Base-by-base conservation (phyloP, 78 protist genomes). In the Emiliania huxleyi region DNA sequence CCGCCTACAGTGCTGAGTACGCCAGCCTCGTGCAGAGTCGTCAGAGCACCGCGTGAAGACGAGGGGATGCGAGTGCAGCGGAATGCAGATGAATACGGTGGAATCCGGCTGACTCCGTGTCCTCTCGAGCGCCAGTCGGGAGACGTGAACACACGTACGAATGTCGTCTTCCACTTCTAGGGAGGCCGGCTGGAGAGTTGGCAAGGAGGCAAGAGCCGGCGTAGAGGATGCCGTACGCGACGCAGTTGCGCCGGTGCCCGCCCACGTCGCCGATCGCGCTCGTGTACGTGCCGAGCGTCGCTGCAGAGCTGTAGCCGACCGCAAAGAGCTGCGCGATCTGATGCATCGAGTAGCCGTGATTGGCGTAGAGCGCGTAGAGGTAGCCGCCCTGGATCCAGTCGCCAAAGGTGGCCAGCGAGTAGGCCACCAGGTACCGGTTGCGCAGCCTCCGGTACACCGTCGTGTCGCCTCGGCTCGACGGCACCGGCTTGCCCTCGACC, bases 331-430 rank as follows among this genome's bases (percentile, higher is more conserved):
- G 73, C 23, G 95, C 98, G 77, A 97, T 98, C 45, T 95, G 95
- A 21, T 18, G 42, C 62, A 21, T 46, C 1, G 22, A 2, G 73
- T 92, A 96, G 62, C 98, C 98, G 93, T 98, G 96, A 6, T 84
- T 33, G 49, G 92, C 94, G 91, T 98, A 98, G 23, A 98, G 95
- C 11, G 92, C 95, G 90, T 98, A 98, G 45, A 98, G 97, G 89
- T 97, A 97, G 1, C 98, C 98, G 0, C 99, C 99, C n/a, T 97
- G 98, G 49, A 97, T 85, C 98, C 98, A 97, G 84, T 97, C 98
- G 40, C 96, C 95, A 38, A 94, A 95, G 95, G 44, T 83, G 15
- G 25, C 45, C 45, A 93, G 49, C 43, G 69, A 15, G 89, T 91
- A 95, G 15, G 55, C 90, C 46, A n/a, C 0, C 21, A 95, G 93